Percentiles rank a stretch among this genome's conserved stretches.
phyloP scores from a whole-genome alignment of 2,329 filamentous ascomycete species.

The Byssothecium circinans region DNA sequence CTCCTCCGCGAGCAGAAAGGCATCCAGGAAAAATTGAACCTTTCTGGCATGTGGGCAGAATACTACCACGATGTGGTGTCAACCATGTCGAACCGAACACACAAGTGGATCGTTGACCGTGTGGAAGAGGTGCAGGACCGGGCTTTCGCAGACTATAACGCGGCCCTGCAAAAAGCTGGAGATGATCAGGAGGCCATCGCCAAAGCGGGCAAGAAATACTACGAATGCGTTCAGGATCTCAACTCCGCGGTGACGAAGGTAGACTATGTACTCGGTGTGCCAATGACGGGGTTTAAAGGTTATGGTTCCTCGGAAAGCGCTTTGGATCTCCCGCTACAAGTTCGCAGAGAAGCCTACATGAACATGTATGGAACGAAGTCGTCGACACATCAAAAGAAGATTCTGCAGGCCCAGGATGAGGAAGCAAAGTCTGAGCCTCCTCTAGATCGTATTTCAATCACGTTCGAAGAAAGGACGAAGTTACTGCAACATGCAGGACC shows the following conservation, averaged over 20 bases:
- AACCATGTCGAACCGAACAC: conserved; percentile 16
- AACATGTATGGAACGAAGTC: too few species aligned
- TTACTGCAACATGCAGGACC: too few species aligned
- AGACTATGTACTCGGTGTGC: conserved; percentile 19
- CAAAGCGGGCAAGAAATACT: conserved; percentile 18
- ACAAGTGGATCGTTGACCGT: conserved; percentile 21
- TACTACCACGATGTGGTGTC: conserved; percentile 12
- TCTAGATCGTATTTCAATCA: too few species aligned
- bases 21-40: conserved; percentile 10
- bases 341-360: too few species aligned
- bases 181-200: conserved; percentile 9
- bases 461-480: too few species aligned
- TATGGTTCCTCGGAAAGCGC: too few species aligned
- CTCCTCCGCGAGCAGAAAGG: conserved; percentile 14
- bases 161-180: conserved; percentile 5
- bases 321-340: too few species aligned
- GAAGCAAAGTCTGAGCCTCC: too few species aligned
- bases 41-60: conserved; percentile 23
- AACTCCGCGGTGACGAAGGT: conserved; percentile 10
- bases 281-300: too few species aligned
- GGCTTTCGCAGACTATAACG: conserved; percentile 5
- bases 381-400: too few species aligned
- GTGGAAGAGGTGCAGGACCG: conserved; percentile 17
- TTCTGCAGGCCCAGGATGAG: too few species aligned
- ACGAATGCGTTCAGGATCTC: conserved; percentile 21